Base-by-base conservation (phyloP, 2,329 filamentous ascomycete genomes). In the Sphaerostilbella broomeana region DNA sequence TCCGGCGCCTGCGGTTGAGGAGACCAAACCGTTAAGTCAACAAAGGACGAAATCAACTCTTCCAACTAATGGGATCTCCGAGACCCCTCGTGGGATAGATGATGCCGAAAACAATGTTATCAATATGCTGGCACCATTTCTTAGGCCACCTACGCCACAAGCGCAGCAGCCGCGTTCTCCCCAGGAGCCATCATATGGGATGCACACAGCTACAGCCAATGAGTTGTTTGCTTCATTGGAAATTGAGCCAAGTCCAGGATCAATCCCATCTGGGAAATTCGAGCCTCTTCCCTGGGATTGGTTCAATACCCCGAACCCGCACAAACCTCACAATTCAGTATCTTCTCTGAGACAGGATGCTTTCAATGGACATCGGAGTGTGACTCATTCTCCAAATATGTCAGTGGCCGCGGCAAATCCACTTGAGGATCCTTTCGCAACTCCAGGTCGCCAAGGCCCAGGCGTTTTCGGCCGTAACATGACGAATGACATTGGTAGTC, bases 111-210 rank as follows among this genome's bases (percentile, higher is more conserved):
- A 51, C 21, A 63, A 60, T 15, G 65, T 74, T 42, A 63, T 66
- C 25, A 60, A 64, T 38, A 67, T 73, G 54, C 57, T 75, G n/a
- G 63, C 68, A 17, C 67, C 67, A 5, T 72, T 74, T 43, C 50
- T 75, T 17, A 61, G 61, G 34, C 68, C 65, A 35, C 63, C 69
- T 18, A 62, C 72, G 44, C 61, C 69, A 20, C 61, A 71, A 45
- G 60, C 68, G 18, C 60, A 56, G 30, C 53, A 57, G 1, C 44
- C 44, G 16, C 54, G 58, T 13, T 56, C 56, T 4, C 54, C 57
- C 2, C 56, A 54, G 6, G 68, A 73, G 26, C 61, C 69, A 3
- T 75, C 69, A 2, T 77, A 76, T 44, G 74, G 70, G 12, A 75
- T 77, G 72, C 66, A 72, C 49, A 70, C 68, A 8, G 53, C 61